A percentile compares a stretch with the other conserved stretches of the same genome.
These are phyloP conservation scores for Chytriomyces sp. DNA, from an alignment of 192 early-diverging fungal species.

Conservation along the genomic window DNA sequence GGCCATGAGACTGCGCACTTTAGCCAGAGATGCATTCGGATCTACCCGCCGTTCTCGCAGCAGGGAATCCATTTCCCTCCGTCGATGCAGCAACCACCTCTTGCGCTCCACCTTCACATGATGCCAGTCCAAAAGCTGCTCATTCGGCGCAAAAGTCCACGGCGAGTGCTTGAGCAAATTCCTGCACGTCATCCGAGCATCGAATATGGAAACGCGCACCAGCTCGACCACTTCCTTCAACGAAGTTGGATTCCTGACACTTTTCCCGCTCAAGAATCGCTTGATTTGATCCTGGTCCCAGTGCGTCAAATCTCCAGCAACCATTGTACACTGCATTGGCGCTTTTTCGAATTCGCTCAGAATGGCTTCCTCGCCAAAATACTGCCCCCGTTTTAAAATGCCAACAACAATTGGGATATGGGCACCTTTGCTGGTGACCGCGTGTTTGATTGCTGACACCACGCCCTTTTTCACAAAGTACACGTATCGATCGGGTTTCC, in stretches of 20 bases:
- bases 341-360: background rate
- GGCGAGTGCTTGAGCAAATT: background rate
- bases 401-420: slow-evolving; percentile 32
- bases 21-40: slow-evolving; percentile 29
- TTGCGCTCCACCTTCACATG: slow-evolving; percentile 8
- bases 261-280: background rate
- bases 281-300: background rate
- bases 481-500: slow-evolving; percentile 28
- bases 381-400: slow-evolving; percentile 18
- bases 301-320: slow-evolving; percentile 26
- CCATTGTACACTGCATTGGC: slow-evolving; percentile 4
- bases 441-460: slow-evolving; percentile 29
- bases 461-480: slow-evolving; percentile 39
- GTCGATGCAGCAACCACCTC: slow-evolving; percentile 24
- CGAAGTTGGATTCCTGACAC: background rate
- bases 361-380: slow-evolving; percentile 51
- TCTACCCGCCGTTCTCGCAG: slow-evolving; percentile 38
- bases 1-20: slow-evolving; percentile 5
- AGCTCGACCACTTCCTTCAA: slow-evolving; percentile 24
- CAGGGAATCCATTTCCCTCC: slow-evolving; percentile 24
- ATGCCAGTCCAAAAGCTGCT: slow-evolving; percentile 12
- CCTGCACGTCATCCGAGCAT: slow-evolving; percentile 34
- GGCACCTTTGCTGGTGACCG: background rate
- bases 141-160: slow-evolving; percentile 15
- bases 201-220: slow-evolving; percentile 25